A percentile compares a stretch with the other conserved stretches of the same genome.
phyloP scores from a whole-genome alignment of 2,329 filamentous ascomycete species.

The Bipolaris zeicola region DNA sequence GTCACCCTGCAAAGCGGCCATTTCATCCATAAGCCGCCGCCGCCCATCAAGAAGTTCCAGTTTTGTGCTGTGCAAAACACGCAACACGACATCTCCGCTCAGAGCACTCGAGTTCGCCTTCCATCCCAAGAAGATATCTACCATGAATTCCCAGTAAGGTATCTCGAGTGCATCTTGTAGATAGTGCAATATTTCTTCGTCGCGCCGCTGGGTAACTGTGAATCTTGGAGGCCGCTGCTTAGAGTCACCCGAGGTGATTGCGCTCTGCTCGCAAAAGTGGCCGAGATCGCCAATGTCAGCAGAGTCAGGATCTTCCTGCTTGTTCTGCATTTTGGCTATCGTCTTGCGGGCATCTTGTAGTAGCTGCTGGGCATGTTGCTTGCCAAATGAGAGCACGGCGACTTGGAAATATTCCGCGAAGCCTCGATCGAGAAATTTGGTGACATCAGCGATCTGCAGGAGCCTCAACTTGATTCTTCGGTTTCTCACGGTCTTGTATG shows the following conservation, averaged over 20 bases:
- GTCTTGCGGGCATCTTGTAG: background rate
- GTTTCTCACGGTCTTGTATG: background rate
- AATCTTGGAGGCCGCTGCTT: background rate
- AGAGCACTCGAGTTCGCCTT: background rate
- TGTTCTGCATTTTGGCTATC: background rate
- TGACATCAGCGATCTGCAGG: background rate
- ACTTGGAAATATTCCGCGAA: background rate
- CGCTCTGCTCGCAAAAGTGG: background rate
- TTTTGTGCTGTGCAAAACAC: background rate
- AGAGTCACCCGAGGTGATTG: background rate
- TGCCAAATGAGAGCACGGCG: background rate
- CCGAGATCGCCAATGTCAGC: background rate
- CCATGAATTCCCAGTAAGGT: slow-evolving; percentile 1
- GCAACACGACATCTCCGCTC: background rate
- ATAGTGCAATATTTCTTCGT: background rate
- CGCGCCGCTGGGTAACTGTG: background rate
- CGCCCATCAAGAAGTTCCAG: background rate
- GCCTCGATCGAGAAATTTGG: background rate
- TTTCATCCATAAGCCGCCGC: background rate
- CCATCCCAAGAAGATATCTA: background rate
- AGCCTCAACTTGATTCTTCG: background rate
- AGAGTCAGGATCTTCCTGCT: background rate
- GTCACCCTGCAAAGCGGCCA: background rate
- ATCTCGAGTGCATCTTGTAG: background rate
- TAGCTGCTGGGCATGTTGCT: background rate